phyloP scores from a whole-genome alignment of 768 basidiomycete species.

The Boletus eberwhitei region DNA sequence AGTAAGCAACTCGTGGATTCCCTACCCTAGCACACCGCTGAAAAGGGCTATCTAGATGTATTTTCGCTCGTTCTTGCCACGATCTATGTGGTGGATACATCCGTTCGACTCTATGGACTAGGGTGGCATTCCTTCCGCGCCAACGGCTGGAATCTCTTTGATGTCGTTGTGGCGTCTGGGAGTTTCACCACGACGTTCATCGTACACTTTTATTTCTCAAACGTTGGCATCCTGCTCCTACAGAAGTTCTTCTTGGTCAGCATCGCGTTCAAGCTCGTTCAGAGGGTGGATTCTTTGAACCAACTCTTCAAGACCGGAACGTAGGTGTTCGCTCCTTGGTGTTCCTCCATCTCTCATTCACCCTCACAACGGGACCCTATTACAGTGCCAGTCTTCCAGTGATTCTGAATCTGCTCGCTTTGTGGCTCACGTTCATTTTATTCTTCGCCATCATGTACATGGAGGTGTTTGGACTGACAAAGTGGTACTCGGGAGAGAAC shows the following conservation, averaged over 20 bases:
- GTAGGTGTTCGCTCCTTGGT: slow-evolving; percentile 45
- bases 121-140: slow-evolving; percentile 82
- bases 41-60: slow-evolving; percentile 45
- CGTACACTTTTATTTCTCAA: slow-evolving; percentile 51
- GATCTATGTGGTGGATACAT: slow-evolving; percentile 73
- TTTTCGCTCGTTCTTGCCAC: slow-evolving; percentile 73
- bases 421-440: slow-evolving; percentile 89
- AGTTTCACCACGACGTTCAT: slow-evolving; percentile 81
- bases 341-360: not conserved
- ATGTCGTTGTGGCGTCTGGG: slow-evolving; percentile 74
- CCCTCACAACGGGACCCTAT: not conserved
- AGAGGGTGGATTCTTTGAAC: slow-evolving; percentile 82
- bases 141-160: slow-evolving; percentile 95
- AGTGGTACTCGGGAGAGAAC: slow-evolving; percentile 71
- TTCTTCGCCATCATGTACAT: slow-evolving; percentile 88
- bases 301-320: slow-evolving; percentile 95
- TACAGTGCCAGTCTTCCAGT: slow-evolving; percentile 79
- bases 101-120: slow-evolving; percentile 76
- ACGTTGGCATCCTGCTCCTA: slow-evolving; percentile 58
- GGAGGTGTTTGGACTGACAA: slow-evolving; percentile 90
- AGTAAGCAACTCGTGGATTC: slow-evolving; percentile 41
- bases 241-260: slow-evolving; percentile 92
- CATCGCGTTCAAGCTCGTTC: slow-evolving; percentile 92
- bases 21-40: slow-evolving; percentile 5
- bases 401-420: slow-evolving; percentile 76